A percentile compares a stretch with the other conserved stretches of the same genome.
Conservation (phyloP, 805 yeast species). For the Yarrowia divulgata region DNA sequence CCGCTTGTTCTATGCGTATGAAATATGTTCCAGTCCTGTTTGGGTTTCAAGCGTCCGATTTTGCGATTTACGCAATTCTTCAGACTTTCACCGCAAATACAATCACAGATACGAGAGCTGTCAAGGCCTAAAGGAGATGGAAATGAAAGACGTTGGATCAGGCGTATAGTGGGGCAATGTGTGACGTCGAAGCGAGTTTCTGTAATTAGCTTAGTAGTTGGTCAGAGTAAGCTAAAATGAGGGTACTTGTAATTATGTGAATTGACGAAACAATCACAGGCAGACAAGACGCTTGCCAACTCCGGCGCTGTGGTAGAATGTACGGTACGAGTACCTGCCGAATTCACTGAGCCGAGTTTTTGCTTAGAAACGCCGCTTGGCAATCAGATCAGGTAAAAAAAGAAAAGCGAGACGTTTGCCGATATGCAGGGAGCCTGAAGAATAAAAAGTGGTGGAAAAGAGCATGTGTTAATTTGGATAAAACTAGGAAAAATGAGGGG, state of each 20-base stretch:
- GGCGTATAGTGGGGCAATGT: slow-evolving; percentile 8
- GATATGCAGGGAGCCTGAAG: slow-evolving; percentile 25
- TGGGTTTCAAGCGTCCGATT: not conserved
- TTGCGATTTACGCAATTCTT: not conserved
- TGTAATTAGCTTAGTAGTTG: too few relatives aligned
- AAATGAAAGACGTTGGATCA: slow-evolving; percentile 23
- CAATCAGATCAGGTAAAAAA: not conserved
- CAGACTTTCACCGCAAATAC: slow-evolving; percentile 4
- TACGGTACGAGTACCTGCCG: not conserved
- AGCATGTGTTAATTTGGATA: not conserved
- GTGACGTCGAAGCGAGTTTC: too few relatives aligned
- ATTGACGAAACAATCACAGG: not conserved
- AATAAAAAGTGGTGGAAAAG: not conserved
- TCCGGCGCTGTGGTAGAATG: too few relatives aligned
- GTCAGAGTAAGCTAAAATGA: too few relatives aligned
- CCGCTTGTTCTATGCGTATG: slow-evolving; percentile 2
- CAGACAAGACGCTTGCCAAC: not conserved
- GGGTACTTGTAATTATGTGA: too few relatives aligned
- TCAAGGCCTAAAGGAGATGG: slow-evolving; percentile 4
- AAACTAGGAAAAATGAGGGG: not conserved
- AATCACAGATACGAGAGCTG: slow-evolving; percentile 8
- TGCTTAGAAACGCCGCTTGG: slow-evolving; percentile 7
- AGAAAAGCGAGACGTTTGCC: not conserved
- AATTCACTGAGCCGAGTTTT: not conserved
- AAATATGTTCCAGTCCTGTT: not conserved